Base-by-base conservation (phyloP, 1,284 basidiomycete genomes). In the Austroboletus niveus region DNA sequence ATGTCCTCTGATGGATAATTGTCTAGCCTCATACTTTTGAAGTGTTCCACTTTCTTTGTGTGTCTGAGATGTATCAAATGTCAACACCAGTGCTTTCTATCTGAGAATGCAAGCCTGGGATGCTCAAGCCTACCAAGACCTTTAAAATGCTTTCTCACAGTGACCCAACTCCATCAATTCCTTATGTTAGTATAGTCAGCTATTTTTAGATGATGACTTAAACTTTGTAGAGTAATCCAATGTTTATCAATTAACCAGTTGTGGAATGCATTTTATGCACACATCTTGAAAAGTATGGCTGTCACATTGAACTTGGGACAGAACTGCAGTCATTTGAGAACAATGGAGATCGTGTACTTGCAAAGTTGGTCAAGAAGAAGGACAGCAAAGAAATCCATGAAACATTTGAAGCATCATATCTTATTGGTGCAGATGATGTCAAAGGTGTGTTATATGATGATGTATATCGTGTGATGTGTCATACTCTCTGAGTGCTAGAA, bases 401-500 rank as follows among this genome's bases (percentile, higher is more conserved):
- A 42, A 62, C 60, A 0, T 54, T 60, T 6, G 57, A 60, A 4
- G 68, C 63, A 14, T 58, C 61, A 2, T 74, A 61, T 49, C 48
- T 76, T 10, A 57, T 76, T 1, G 75, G 75, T 0, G 58, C 68
- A 1, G 76, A 77, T 55, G 74, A 73, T 9, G 75, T 68, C 0
- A 66, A 57, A 47, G 67, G 68, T 65, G 14, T 29, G 54, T 48
- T 5, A 36, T 10, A 42, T 20, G 14, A 27, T 6, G 3, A 11
- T 27, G n/a, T 30, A n/a, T n/a, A 11, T 9, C 10, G 36, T 20
- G 9, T 8, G 6, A 42, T 14, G 29, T 1, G 10, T 20, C 15
- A 5, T 34, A 2, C 35, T 32, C 44, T 27, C 12, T 36, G n/a
- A 36, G 11, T 34, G 10, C 17, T 14, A 62, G 57, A 68, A 4